Evolutionary conservation across 2,329 filamentous ascomycete genomes (phyloP), one percentile per base, ranked within the genome.

Genomic region (Fusarium keratoplasticum): DNA sequence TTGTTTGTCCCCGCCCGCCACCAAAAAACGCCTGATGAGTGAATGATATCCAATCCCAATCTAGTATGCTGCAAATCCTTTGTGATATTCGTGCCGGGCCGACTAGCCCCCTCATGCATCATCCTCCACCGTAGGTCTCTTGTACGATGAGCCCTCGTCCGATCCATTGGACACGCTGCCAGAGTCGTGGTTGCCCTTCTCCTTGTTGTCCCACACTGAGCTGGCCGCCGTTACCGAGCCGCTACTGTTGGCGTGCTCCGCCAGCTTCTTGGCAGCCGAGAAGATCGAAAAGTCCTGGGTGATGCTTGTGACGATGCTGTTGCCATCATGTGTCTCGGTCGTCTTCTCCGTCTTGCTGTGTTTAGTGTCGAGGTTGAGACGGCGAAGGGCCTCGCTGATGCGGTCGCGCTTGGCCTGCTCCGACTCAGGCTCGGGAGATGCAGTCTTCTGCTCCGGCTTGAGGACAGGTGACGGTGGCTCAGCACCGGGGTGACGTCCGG

Each of bases 111-210:
- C 20, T 61, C 11, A 50, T 22, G 57, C 33, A 44, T 38, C 65
- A 66, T 78, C 77, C 60, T 78, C 77, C 1, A 78, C 77, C 4
- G 74, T 73, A 14, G 77, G 75, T 52, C 77, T 78, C 69, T 67
- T 78, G 60, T 78, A 78, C 16, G 44, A 50, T 22, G 64, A 52
- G 10, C 69, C 73, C 14, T 67, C 62, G 10, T 78, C 75, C 9
- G 67, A 67, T 16, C 29, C 66, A 20, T 65, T 60, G 14, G 63
- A 61, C n/a, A 72, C 71, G 29, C 73, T 74, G 22, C 38, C 60
- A 25, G 59, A 64, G 18, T 69, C 71, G 4, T 70, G 35, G n/a
- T 69, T 72, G 33, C 61, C 20, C 47, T 71, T 71, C 5, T 60
- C 60, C 20, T 78, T 69, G 8, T 57, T 58, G 42, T 69, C 77